phyloP scores from a whole-genome alignment of 2,329 filamentous ascomycete species.

The Chrysoporthe austroafricana region DNA sequence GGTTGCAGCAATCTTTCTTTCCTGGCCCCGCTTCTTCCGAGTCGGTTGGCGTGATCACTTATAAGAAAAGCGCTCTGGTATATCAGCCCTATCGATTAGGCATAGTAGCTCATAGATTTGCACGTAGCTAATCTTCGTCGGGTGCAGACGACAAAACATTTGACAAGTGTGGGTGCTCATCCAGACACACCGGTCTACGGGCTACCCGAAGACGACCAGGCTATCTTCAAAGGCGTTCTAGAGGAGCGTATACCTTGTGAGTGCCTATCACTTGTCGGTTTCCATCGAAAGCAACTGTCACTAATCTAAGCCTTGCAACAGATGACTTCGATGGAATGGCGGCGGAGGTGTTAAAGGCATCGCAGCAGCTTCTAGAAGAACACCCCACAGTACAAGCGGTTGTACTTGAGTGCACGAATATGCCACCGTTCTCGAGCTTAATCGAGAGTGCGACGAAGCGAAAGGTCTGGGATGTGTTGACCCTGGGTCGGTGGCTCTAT shows the following conservation, averaged over 20 bases:
- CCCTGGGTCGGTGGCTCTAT: slow-evolving; percentile 4
- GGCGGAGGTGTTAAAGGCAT: neutral
- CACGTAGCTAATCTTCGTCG: neutral
- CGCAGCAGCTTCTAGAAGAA: neutral
- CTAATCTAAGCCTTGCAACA: neutral
- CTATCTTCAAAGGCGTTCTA: neutral
- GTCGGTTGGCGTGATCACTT: slow-evolving; percentile 1
- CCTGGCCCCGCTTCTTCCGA: neutral
- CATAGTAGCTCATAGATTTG: neutral
- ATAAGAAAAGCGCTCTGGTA: slow-evolving; percentile 5
- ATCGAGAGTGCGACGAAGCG: neutral
- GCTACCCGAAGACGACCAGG: neutral
- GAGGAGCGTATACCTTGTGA: neutral
- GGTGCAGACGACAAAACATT: neutral
- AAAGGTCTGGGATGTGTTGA: slow-evolving; percentile 10
- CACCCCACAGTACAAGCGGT: neutral
- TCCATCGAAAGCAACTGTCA: neutral
- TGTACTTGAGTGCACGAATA: slow-evolving; percentile 8
- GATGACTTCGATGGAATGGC: slow-evolving; percentile 3
- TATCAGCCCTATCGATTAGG: neutral
- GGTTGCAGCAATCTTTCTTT: slow-evolving; percentile 8
- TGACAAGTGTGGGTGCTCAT: neutral
- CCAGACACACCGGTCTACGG: neutral
- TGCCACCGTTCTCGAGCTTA: slow-evolving; percentile 5
- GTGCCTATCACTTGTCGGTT: too few relatives aligned